Percentiles rank a stretch among this genome's conserved stretches.
Conservation (phyloP, 164 flowering plant genomes). For the Tinospora cordifolia region DNA sequence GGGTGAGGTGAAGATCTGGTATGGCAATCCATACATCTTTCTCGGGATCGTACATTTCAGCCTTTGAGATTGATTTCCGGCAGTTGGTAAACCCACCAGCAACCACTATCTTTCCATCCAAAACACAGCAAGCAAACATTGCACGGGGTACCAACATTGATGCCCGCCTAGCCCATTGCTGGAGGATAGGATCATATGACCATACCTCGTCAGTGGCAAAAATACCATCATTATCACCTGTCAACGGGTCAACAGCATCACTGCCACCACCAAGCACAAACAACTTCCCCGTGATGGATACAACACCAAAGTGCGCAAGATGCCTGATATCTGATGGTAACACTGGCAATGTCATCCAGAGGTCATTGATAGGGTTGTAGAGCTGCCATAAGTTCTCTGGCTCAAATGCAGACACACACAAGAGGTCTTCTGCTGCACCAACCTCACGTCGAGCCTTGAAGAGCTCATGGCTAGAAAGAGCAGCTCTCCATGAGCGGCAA, state of each 20-base stretch:
- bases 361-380: slow-evolving; percentile 70
- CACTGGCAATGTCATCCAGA: slow-evolving; percentile 78
- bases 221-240: slow-evolving; percentile 90
- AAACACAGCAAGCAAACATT: slow-evolving; percentile 88
- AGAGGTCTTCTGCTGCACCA: slow-evolving; percentile 59
- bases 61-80: slow-evolving; percentile 68
- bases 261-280: slow-evolving; percentile 94
- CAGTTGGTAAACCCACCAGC: slow-evolving; percentile 92
- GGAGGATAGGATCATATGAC: slow-evolving; percentile 67
- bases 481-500: slow-evolving; percentile 77
- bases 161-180: slow-evolving; percentile 57
- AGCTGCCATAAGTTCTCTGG: slow-evolving; percentile 92
- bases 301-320: slow-evolving; percentile 78
- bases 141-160: slow-evolving; percentile 83
- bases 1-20: slow-evolving; percentile 70
- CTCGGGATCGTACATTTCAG: slow-evolving; percentile 83
- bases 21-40: slow-evolving; percentile 70
- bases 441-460: slow-evolving; percentile 66
- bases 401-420: slow-evolving; percentile 74
- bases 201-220: slow-evolving; percentile 92
- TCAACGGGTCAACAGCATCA: slow-evolving; percentile 81
- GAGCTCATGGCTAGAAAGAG: slow-evolving; percentile 58
- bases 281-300: slow-evolving; percentile 63
- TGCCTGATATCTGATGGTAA: slow-evolving; percentile 75
- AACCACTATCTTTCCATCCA: slow-evolving; percentile 76